Evolutionary conservation across 192 early-diverging fungal genomes (phyloP).

Genomic region (Backusella parvicylindrica): DNA sequence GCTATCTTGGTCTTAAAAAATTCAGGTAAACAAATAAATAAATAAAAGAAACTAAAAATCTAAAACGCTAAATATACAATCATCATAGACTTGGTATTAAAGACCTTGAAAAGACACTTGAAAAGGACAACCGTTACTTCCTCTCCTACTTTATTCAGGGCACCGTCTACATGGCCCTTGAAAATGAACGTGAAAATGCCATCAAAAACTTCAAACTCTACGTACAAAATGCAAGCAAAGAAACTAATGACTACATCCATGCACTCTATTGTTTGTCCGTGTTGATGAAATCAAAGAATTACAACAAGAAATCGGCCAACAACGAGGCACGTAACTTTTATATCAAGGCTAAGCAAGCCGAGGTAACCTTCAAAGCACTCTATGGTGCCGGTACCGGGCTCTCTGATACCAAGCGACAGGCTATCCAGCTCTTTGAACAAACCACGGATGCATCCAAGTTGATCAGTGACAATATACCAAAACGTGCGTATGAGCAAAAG

Average conservation of each 20-base stretch:
- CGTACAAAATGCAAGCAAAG: constrained; percentile 46
- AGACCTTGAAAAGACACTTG: constrained; percentile 22
- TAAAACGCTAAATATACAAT: too few relatives aligned
- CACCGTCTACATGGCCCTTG: constrained; percentile 36
- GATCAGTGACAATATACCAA: constrained; percentile 3
- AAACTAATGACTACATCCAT: constrained; percentile 48
- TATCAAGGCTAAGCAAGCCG: constrained; percentile 46
- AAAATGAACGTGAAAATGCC: constrained; percentile 41
- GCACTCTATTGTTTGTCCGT: constrained; percentile 48
- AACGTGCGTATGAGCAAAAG: constrained; percentile 22
- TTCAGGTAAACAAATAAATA: constrained; percentile 29
- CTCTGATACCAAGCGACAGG: constrained; percentile 48
- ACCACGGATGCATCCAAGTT: constrained; percentile 24
- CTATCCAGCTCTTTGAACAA: constrained; percentile 36
- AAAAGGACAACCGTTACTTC: constrained; percentile 22
- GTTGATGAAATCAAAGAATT: constrained; percentile 28
- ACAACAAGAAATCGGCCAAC: constrained; percentile 28
- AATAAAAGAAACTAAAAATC: not conserved
- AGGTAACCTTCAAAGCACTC: constrained; percentile 47
- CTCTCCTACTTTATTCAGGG: constrained; percentile 32
- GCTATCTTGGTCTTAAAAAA: constrained; percentile 44
- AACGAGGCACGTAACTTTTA: constrained; percentile 47
- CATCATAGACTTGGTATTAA: constrained; percentile 32
- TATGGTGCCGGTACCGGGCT: constrained; percentile 48
- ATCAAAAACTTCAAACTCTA: constrained; percentile 47